phyloP scores from a whole-genome alignment of 257 asterid species.

The Echium plantagineum region DNA sequence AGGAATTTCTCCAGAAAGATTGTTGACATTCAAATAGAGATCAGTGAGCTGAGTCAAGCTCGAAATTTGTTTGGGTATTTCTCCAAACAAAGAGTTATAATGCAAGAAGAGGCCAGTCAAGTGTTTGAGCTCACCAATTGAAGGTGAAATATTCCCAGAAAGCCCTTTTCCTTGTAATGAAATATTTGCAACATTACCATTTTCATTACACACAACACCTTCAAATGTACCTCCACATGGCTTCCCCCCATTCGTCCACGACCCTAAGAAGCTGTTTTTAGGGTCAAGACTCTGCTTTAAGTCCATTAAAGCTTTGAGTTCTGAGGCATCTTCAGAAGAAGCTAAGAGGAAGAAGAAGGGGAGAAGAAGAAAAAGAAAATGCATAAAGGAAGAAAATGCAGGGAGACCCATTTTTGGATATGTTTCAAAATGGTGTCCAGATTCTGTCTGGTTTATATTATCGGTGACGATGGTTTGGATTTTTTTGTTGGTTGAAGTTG shows the following conservation, averaged over 20 bases:
- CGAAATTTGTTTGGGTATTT: slow-evolving; percentile 58
- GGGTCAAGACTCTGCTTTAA: slow-evolving; percentile 77
- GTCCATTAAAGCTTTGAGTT: slow-evolving; percentile 48
- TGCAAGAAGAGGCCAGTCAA: slow-evolving; percentile 85
- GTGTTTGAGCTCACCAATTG: slow-evolving; percentile 48
- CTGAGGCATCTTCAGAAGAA: slow-evolving; percentile 18
- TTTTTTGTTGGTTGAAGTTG: too few relatives aligned
- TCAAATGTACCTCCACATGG: slow-evolving; percentile 70
- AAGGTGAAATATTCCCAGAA: slow-evolving; percentile 65
- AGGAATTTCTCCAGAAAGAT: slow-evolving; percentile 77
- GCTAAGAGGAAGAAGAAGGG: slow-evolving; percentile 5
- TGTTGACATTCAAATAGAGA: slow-evolving; percentile 75
- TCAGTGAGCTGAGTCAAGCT: slow-evolving; percentile 52
- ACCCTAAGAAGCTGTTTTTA: slow-evolving; percentile 35
- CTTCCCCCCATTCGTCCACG: slow-evolving; percentile 61
- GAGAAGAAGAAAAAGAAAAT: slow-evolving; percentile 25
- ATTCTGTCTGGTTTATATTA: too few relatives aligned
- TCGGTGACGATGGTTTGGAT: too few relatives aligned
- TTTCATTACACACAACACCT: slow-evolving; percentile 74
- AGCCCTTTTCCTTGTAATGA: slow-evolving; percentile 89
- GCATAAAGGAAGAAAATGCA: slow-evolving; percentile 15
- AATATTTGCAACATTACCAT: slow-evolving; percentile 64
- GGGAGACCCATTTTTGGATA: slow-evolving; percentile 32
- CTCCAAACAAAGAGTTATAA: slow-evolving; percentile 63
- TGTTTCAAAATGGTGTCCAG: slow-evolving; percentile 4